Evolutionary conservation across 179 eudicot species (phyloP).

Genomic region (Camellia oleifera): DNA sequence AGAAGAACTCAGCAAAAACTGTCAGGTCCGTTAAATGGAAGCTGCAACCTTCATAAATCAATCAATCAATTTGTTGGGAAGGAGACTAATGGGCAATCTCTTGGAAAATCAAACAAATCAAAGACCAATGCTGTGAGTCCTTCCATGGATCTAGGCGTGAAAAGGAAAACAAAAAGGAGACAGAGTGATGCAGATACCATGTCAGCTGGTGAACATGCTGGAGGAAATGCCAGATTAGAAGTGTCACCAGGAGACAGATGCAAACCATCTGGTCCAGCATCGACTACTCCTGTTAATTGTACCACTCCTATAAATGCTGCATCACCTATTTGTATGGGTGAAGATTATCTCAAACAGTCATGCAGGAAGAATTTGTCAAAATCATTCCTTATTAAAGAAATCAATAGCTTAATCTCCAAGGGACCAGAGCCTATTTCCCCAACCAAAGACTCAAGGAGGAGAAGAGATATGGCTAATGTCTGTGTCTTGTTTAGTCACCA

Average conservation of each 20-base stretch:
- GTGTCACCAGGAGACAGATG: slow-evolving; percentile 32
- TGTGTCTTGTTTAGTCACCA: slow-evolving; percentile 86
- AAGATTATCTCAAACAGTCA: slow-evolving; percentile 58
- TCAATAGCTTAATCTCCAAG: slow-evolving; percentile 35
- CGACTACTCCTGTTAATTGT: slow-evolving; percentile 46
- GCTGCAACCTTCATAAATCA: slow-evolving; percentile 2
- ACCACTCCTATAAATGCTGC: slow-evolving; percentile 42
- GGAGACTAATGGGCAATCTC: slow-evolving; percentile 10
- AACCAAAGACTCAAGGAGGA: slow-evolving; percentile 51
- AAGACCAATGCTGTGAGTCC: background rate
- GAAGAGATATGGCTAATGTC: slow-evolving; percentile 61
- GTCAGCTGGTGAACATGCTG: slow-evolving; percentile 23
- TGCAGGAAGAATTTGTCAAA: slow-evolving; percentile 53
- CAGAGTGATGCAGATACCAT: slow-evolving; percentile 24
- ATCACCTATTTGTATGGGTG: slow-evolving; percentile 77
- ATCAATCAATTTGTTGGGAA: background rate
- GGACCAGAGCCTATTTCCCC: slow-evolving; percentile 29
- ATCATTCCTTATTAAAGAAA: slow-evolving; percentile 49
- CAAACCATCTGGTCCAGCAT: slow-evolving; percentile 29
- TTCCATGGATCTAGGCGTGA: background rate
- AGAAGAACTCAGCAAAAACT: slow-evolving; percentile 14
- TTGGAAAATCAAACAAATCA: slow-evolving; percentile 10
- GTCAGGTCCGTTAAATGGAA: slow-evolving; percentile 15
- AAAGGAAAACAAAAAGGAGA: slow-evolving; percentile 14
- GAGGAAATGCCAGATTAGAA: slow-evolving; percentile 23